These are phyloP conservation scores for Agastache rugosa DNA, from an alignment of 257 asterid species.

Conservation along the genomic window DNA sequence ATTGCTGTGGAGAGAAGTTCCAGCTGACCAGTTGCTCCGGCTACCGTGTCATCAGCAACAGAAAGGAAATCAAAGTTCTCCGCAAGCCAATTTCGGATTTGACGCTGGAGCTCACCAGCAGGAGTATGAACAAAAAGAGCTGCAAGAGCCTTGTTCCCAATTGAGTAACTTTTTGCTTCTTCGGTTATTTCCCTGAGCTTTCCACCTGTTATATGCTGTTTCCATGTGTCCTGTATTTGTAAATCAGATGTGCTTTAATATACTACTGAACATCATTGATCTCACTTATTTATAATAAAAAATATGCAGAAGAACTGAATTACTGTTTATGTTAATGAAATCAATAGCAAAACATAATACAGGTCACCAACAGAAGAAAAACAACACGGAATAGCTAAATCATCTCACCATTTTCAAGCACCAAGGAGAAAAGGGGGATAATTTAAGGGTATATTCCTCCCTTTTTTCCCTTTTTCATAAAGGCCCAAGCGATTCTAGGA, in stretches of 20 bases:
- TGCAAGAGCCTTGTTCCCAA: constrained; percentile 91
- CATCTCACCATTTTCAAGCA: constrained; percentile 12
- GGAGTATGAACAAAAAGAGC: constrained; percentile 98
- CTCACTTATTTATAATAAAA: not conserved
- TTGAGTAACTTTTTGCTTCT: constrained; percentile 86
- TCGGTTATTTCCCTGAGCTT: constrained; percentile 96
- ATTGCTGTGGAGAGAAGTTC: constrained; percentile 99
- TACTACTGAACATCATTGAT: constrained; percentile 31
- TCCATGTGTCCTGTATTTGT: constrained; percentile 82
- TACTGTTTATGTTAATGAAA: not conserved
- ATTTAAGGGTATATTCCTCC: not conserved
- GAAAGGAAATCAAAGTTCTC: constrained; percentile 96
- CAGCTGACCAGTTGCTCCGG: constrained; percentile 93
- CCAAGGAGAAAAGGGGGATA: not conserved
- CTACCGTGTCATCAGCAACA: constrained; percentile 75
- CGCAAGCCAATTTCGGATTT: constrained; percentile 95
- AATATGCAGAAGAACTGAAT: constrained; percentile 5
- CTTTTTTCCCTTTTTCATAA: not conserved
- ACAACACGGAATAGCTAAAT: not conserved
- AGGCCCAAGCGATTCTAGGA: not conserved
- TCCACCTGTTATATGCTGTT: constrained; percentile 95
- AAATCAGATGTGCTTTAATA: constrained; percentile 33
- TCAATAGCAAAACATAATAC: not conserved
- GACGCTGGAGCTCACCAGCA: constrained; percentile 99
- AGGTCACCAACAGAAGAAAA: constrained; percentile 17